A percentile compares a stretch with the other conserved stretches of the same genome.
phyloP scores from a whole-genome alignment of 2,329 filamentous ascomycete species.

The Sporothrix brunneoviolacea region DNA sequence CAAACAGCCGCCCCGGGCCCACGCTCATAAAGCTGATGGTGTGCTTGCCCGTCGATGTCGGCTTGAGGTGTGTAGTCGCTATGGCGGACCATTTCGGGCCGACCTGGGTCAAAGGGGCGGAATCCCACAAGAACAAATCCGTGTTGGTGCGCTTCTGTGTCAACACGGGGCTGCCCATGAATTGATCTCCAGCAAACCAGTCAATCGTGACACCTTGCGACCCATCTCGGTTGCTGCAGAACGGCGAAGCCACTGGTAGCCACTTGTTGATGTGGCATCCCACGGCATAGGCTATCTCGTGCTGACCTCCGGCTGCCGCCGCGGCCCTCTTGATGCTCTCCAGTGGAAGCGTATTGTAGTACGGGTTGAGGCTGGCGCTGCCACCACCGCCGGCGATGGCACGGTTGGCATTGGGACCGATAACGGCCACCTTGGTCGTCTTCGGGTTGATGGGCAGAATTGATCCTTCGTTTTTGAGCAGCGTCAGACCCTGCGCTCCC shows the following conservation, averaged over 20 bases:
- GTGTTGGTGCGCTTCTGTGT: slow-evolving; percentile 56
- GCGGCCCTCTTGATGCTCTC: slow-evolving; percentile 53
- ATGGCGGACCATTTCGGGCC: slow-evolving; percentile 59
- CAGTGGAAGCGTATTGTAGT: slow-evolving; percentile 59
- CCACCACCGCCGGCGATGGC: slow-evolving; percentile 63
- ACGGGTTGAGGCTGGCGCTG: slow-evolving; percentile 61
- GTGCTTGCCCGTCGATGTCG: slow-evolving; percentile 53
- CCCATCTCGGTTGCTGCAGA: slow-evolving; percentile 49
- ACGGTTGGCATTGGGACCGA: slow-evolving; percentile 61
- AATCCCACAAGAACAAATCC: slow-evolving; percentile 65
- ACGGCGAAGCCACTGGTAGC: slow-evolving; percentile 55
- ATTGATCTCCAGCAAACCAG: slow-evolving; percentile 58
- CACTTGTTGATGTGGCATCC: slow-evolving; percentile 60
- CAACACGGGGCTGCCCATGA: slow-evolving; percentile 50
- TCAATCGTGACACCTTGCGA: slow-evolving; percentile 57
- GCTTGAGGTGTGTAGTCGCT: slow-evolving; percentile 53
- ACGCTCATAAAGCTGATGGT: slow-evolving; percentile 63
- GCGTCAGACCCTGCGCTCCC: slow-evolving; percentile 55
- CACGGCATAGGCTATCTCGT: slow-evolving; percentile 52
- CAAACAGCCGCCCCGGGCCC: slow-evolving; percentile 54
- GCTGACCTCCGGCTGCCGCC: slow-evolving; percentile 34
- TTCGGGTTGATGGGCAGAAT: slow-evolving; percentile 52
- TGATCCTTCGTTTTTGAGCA: slow-evolving; percentile 56
- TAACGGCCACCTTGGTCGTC: slow-evolving; percentile 55
- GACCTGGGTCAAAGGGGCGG: slow-evolving; percentile 52